These are phyloP conservation scores for Aspergillus persii DNA, from an alignment of 2,329 filamentous ascomycete species.

Conservation along the genomic window DNA sequence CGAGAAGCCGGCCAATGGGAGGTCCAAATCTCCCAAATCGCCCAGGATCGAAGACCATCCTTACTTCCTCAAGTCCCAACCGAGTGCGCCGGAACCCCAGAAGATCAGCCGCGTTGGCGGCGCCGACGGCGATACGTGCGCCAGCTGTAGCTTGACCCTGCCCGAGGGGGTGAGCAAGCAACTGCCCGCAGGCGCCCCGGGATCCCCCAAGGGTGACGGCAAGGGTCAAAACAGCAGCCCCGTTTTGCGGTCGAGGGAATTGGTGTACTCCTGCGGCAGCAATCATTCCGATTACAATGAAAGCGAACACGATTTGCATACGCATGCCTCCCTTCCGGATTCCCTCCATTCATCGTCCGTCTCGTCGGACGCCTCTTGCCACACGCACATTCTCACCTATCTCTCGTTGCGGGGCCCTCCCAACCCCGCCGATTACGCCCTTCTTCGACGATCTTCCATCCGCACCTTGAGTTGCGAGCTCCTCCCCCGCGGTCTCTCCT, in stretches of 20 bases:
- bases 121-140: constrained; percentile 53
- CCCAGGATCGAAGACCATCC: constrained; percentile 50
- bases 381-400: constrained; percentile 58
- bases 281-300: constrained; percentile 38
- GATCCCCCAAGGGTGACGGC: constrained; percentile 49
- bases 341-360: constrained; percentile 42
- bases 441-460: constrained; percentile 57
- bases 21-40: constrained; percentile 25
- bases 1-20: constrained; percentile 13
- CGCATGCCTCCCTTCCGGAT: constrained; percentile 37
- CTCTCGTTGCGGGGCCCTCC: constrained; percentile 57
- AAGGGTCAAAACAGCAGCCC: constrained; percentile 53
- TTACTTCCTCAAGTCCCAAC: constrained; percentile 46
- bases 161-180: constrained; percentile 55
- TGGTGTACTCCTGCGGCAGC: constrained; percentile 51
- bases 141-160: constrained; percentile 56
- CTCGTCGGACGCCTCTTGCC: constrained; percentile 47
- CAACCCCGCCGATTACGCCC: constrained; percentile 53
- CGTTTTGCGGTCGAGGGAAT: constrained; percentile 54
- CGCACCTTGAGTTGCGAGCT: constrained; percentile 58
- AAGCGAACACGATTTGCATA: constrained; percentile 32
- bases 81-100: constrained; percentile 42
- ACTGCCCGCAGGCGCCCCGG: constrained; percentile 53
- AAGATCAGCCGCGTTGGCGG: constrained; percentile 42
- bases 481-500: constrained; percentile 55